Percentiles rank a stretch among this genome's conserved stretches.
Conservation (phyloP, 2,329 filamentous ascomycete genomes). For the Pestalotiopsis fici region DNA sequence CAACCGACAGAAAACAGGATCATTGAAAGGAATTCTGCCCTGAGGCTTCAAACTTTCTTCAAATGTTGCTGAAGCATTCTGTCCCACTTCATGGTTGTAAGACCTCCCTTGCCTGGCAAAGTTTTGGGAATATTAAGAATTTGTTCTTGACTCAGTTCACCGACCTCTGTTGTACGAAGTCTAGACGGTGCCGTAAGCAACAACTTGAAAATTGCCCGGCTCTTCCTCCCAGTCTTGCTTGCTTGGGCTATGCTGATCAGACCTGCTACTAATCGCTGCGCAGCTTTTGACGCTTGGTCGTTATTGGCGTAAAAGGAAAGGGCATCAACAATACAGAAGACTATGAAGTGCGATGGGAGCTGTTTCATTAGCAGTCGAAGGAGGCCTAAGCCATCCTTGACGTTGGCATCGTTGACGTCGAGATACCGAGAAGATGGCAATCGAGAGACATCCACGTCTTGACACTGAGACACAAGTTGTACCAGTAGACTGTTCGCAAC, state of each 20-base stretch:
- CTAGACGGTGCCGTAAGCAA: background rate
- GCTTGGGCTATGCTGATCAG: background rate
- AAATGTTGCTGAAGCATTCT: background rate
- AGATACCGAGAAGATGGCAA: background rate
- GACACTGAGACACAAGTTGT: background rate
- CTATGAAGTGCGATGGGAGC: background rate
- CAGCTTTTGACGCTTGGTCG: background rate
- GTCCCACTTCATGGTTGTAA: background rate
- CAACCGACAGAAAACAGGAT: too few species aligned
- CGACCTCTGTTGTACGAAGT: background rate
- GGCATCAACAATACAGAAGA: background rate
- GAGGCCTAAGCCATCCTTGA: background rate
- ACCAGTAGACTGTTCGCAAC: background rate
- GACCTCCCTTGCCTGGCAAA: background rate
- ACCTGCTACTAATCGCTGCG: background rate
- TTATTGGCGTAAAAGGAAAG: background rate
- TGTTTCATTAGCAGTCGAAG: background rate
- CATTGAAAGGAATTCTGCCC: too few species aligned
- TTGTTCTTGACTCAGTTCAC: background rate
- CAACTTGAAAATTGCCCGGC: background rate
- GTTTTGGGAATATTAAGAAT: background rate
- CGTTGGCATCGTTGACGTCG: background rate
- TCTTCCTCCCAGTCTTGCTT: background rate
- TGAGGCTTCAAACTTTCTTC: background rate
- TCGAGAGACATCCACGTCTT: background rate